Percentiles rank a stretch among this genome's conserved stretches.
These are phyloP conservation scores for Gastrolobium bilobum DNA, from an alignment of 306 rosid genomes.

Conservation along the genomic window DNA sequence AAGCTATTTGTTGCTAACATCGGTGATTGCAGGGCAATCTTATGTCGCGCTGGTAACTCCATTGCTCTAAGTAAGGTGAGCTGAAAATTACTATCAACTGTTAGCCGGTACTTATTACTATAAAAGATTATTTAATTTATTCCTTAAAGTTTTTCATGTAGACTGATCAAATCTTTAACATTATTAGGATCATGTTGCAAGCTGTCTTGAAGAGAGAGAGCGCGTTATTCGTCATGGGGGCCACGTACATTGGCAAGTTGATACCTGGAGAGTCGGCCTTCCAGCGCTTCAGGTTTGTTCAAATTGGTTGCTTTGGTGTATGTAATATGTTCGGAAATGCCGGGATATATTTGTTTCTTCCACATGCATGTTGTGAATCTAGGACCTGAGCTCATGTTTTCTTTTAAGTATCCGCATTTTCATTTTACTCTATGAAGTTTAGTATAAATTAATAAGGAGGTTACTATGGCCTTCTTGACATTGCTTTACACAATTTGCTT, in stretches of 20 bases:
- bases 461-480: neutral
- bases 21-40: slow-evolving; percentile 91
- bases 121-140: slow-evolving; percentile 4
- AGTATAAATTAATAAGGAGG: neutral
- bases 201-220: slow-evolving; percentile 88
- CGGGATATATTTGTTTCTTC: slow-evolving; percentile 38
- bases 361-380: slow-evolving; percentile 29
- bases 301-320: slow-evolving; percentile 26
- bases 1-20: slow-evolving; percentile 87
- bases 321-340: slow-evolving; percentile 11
- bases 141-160: slow-evolving; percentile 9
- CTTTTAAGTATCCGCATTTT: neutral
- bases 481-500: neutral
- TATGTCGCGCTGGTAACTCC: slow-evolving; percentile 83
- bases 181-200: slow-evolving; percentile 91
- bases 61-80: slow-evolving; percentile 84
- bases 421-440: neutral
- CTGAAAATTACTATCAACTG: slow-evolving; percentile 15
- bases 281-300: slow-evolving; percentile 92
- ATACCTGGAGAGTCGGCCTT: slow-evolving; percentile 94
- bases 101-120: slow-evolving; percentile 1
- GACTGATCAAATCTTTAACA: slow-evolving; percentile 34
- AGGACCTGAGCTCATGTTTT: neutral
- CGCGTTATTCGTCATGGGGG: slow-evolving; percentile 81
- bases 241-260: slow-evolving; percentile 87